phyloP scores from a whole-genome alignment of 768 basidiomycete species.

The Albatrellus ellisii region DNA sequence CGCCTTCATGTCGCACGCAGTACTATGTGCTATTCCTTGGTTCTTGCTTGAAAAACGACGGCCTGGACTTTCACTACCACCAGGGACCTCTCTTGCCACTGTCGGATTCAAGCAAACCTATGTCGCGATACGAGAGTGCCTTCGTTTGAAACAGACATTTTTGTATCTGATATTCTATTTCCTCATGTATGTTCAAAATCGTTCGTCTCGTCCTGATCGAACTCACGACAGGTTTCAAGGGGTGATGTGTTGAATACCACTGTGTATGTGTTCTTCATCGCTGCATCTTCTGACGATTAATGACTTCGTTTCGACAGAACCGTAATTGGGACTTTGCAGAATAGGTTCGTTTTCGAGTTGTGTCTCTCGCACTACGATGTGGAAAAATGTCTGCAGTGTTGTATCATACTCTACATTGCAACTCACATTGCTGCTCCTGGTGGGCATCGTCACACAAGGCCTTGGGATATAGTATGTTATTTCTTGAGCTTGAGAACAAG shows the following conservation, averaged over 20 bases:
- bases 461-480: constrained; percentile 51
- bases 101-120: constrained; percentile 60
- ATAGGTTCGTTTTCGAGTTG: constrained; percentile 44
- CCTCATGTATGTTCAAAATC: constrained; percentile 38
- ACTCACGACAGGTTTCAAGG: constrained; percentile 22
- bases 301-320: constrained; percentile 28
- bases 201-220: background rate
- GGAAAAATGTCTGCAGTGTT: constrained; percentile 32
- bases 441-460: constrained; percentile 51
- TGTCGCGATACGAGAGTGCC: constrained; percentile 47
- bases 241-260: constrained; percentile 67
- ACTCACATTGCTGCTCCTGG: constrained; percentile 51
- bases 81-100: constrained; percentile 39
- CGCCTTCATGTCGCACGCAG: constrained; percentile 23
- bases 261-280: constrained; percentile 32
- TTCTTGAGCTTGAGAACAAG: background rate
- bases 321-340: constrained; percentile 60
- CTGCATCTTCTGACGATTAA: background rate
- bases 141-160: constrained; percentile 60
- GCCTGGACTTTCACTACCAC: constrained; percentile 48
- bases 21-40: constrained; percentile 61
- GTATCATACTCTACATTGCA: constrained; percentile 64
- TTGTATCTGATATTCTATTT: constrained; percentile 66
- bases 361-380: no score
- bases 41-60: constrained; percentile 56